Percentiles rank a stretch among this genome's conserved stretches.
phyloP scores from a whole-genome alignment of 2,329 filamentous ascomycete species.

The Corynespora cassiicola region DNA sequence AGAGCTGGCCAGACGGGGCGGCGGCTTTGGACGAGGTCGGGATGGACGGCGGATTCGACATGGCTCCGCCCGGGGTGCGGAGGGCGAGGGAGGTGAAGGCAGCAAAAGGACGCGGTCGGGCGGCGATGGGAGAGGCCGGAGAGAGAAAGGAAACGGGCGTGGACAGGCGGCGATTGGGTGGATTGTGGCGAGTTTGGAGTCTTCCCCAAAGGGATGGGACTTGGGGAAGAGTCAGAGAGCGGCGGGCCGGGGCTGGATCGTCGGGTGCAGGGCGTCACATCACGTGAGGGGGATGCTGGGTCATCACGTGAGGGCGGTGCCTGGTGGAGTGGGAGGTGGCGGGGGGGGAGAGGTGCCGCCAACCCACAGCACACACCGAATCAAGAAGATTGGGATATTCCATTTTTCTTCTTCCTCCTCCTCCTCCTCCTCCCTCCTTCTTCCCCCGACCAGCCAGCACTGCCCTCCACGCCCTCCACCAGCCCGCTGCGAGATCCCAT shows the following conservation, averaged over 20 bases:
- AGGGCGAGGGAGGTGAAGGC: constrained; percentile 27
- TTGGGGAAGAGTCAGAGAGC: constrained; percentile 30
- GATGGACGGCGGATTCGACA: constrained; percentile 52
- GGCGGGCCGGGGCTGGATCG: constrained; percentile 8
- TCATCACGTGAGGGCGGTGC: constrained; percentile 18
- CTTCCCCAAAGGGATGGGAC: constrained; percentile 39
- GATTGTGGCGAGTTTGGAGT: constrained; percentile 27
- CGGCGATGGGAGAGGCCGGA: constrained; percentile 10
- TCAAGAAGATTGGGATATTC: no score
- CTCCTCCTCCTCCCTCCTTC: no score
- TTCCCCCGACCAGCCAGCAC: background rate
- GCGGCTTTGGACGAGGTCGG: constrained; percentile 50
- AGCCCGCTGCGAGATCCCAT: no score
- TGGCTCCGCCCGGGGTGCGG: constrained; percentile 37
- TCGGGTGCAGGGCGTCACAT: no score
- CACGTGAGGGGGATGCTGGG: no score
- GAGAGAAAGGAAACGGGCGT: constrained; percentile 1
- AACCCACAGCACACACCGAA: no score
- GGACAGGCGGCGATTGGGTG: constrained; percentile 10
- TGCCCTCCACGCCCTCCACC: constrained; percentile 1
- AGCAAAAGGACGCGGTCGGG: constrained; percentile 12
- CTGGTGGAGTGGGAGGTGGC: no score
- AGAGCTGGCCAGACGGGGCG: constrained; percentile 44
- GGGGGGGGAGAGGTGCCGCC: no score
- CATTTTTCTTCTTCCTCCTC: no score